Evolutionary conservation across 352 stramenopile species (phyloP).

Genomic region (Blastocystis sp.): DNA sequence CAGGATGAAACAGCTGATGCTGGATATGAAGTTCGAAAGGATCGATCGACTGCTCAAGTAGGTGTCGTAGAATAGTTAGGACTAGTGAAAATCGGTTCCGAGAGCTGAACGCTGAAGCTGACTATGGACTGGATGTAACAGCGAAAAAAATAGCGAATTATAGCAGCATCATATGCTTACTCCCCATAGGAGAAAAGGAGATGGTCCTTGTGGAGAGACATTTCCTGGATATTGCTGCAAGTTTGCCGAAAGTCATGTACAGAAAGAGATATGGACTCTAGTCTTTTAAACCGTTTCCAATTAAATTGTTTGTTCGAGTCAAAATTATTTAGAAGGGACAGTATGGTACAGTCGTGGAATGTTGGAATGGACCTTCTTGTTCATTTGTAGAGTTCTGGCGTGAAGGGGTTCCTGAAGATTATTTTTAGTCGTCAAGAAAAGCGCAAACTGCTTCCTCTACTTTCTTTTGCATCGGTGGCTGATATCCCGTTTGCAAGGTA

Average conservation of each 20-base stretch:
- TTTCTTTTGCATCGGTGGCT: neutral
- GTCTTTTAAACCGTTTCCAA: neutral
- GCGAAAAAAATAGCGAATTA: neutral
- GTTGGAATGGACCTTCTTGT: neutral
- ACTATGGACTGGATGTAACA: neutral
- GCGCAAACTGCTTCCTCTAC: neutral
- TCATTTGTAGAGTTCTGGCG: neutral
- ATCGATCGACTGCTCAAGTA: neutral
- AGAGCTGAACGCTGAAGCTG: neutral
- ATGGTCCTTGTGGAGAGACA: neutral
- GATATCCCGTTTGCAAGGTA: conserved; percentile 18
- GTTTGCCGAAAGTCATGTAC: conserved; percentile 1
- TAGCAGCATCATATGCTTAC: neutral
- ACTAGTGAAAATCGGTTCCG: neutral
- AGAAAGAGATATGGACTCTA: conserved; percentile 52
- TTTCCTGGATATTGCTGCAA: neutral
- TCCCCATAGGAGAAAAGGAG: neutral
- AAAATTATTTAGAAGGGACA: neutral
- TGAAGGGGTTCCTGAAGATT: neutral
- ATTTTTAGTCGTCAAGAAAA: neutral
- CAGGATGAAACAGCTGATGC: neutral
- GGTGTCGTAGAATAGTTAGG: neutral
- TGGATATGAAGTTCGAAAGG: neutral
- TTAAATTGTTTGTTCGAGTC: neutral
- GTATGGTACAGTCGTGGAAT: conserved; percentile 39